Percentiles rank a stretch among this genome's conserved stretches.
Conservation (phyloP, 306 rosid species). For the Cicer pinnatifidum region DNA sequence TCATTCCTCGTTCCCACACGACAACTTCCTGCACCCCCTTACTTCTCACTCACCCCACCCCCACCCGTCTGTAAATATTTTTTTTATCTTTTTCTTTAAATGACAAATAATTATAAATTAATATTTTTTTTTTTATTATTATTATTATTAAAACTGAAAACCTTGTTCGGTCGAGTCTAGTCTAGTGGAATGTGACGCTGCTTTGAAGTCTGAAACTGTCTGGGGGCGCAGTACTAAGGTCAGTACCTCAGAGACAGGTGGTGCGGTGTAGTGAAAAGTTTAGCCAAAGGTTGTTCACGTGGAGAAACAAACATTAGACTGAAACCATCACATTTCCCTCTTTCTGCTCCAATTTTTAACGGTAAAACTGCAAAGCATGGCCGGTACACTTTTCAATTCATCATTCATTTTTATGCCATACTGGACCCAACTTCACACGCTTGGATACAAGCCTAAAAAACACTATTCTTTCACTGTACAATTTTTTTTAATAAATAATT, state of each 20-base stretch:
- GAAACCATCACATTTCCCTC: constrained; percentile 31
- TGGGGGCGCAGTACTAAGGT: not conserved
- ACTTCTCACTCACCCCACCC: constrained; percentile 58
- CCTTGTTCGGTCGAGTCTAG: too few species aligned
- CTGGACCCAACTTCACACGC: not conserved
- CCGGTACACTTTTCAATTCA: constrained; percentile 30
- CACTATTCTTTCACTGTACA: too few species aligned
- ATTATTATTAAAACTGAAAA: too few species aligned
- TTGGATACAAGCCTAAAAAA: too few species aligned
- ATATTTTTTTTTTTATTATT: too few species aligned
- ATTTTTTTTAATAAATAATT: too few species aligned
- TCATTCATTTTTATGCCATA: not conserved
- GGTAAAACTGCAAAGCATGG: constrained; percentile 22
- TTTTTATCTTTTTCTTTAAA: too few species aligned
- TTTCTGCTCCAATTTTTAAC: constrained; percentile 14
- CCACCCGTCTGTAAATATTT: too few species aligned
- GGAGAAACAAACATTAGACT: not conserved
- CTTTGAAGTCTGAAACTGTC: constrained; percentile 49
- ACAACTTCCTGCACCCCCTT: constrained; percentile 66
- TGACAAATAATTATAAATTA: too few species aligned
- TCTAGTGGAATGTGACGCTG: not conserved
- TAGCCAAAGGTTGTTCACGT: constrained; percentile 23
- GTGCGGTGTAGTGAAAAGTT: constrained; percentile 32
- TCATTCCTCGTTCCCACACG: constrained; percentile 43
- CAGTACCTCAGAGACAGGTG: constrained; percentile 39